These are phyloP conservation scores for Thalia dealbata DNA, from an alignment of 176 grass and related monocot genomes.

Conservation along the genomic window DNA sequence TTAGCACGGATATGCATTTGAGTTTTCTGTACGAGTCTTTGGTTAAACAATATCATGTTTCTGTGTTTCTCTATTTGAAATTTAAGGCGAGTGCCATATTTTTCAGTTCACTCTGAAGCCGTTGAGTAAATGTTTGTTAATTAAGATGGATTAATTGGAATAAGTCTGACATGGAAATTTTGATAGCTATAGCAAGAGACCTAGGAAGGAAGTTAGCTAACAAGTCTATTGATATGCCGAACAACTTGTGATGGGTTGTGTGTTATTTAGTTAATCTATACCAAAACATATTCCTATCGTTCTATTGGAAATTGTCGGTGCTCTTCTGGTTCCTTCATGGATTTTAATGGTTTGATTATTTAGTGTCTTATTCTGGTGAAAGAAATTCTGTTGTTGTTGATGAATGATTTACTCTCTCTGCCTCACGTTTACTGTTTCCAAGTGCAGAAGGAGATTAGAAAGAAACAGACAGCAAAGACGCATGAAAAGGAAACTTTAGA, in stretches of 20 bases:
- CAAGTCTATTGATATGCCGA: neutral
- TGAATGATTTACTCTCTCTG: neutral
- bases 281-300: neutral
- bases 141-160: neutral
- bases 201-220: neutral
- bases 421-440: neutral
- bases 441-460: constrained; percentile 21
- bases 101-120: neutral
- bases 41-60: neutral
- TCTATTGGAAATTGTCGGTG: neutral
- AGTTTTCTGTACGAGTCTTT: too few species aligned
- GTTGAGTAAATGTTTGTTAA: neutral
- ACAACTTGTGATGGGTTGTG: neutral
- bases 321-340: neutral
- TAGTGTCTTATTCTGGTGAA: neutral
- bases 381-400: neutral
- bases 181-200: neutral
- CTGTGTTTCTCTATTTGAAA: neutral
- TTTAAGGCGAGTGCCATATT: neutral
- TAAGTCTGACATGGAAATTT: neutral
- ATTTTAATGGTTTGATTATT: neutral
- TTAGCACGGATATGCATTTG: too few species aligned
- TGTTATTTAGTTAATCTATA: neutral
- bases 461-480: constrained; percentile 21
- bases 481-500: constrained; percentile 26